phyloP scores from a whole-genome alignment of 2,329 filamentous ascomycete species.

The Albophoma yamanashiensis region DNA sequence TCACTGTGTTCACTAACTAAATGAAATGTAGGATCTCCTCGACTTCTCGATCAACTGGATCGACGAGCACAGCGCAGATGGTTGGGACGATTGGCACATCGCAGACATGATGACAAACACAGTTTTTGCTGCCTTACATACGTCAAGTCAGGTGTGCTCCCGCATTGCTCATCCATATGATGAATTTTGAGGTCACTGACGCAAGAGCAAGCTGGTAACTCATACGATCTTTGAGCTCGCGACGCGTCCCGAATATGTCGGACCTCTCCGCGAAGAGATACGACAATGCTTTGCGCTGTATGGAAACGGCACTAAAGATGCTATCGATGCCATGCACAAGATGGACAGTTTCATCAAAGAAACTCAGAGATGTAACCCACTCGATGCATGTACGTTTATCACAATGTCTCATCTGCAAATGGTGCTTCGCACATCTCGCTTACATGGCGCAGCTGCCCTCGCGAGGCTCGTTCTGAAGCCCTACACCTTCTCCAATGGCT shows the following conservation, averaged over 20 bases:
- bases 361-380: conserved; percentile 7
- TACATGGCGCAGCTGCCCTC: conserved; percentile 3
- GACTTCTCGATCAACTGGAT: conserved; percentile 6
- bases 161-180: not conserved
- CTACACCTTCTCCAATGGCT: conserved; percentile 7
- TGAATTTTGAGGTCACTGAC: not conserved
- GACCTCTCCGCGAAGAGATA: conserved; percentile 5
- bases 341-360: conserved; percentile 10
- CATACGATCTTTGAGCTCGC: conserved; percentile 8
- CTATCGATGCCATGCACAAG: conserved; percentile 5
- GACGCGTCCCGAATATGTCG: conserved; percentile 4
- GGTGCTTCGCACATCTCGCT: not conserved
- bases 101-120: conserved; percentile 5
- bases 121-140: conserved; percentile 7
- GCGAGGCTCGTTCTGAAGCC: conserved; percentile 5
- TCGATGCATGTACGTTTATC: conserved; percentile 5
- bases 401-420: not conserved
- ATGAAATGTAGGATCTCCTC: conserved; percentile 3
- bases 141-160: conserved; percentile 6
- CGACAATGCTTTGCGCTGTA: conserved; percentile 2
- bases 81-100: conserved; percentile 3
- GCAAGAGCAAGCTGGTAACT: not conserved
- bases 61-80: not conserved
- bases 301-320: conserved; percentile 4
- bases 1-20: not conserved